Evolutionary conservation across 2,329 filamentous ascomycete genomes (phyloP), one percentile per base, ranked within the genome.

Genomic region (Ophiostoma montium): DNA sequence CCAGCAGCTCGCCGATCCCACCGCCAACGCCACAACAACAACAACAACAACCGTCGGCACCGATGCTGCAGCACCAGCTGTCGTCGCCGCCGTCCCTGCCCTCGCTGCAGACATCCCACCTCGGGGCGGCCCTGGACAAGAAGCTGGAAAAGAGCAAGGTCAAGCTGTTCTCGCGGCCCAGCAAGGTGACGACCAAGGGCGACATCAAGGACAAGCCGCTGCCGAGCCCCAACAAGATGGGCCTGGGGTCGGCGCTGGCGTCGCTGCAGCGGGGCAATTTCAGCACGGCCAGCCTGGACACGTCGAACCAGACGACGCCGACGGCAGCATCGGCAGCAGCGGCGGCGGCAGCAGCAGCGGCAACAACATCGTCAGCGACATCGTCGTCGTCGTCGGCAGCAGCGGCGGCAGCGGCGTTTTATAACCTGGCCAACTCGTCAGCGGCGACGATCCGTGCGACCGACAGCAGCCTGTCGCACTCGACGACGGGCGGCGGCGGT

Each of bases 141-240:
- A 76, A 77, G 57, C 70, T 75, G 27, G 81, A 86, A 57, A 85
- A 86, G 63, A 80, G 80, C 53, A 88, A 87, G 65, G 83, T 86
- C 62, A 90, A 90, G 67, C 70, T 90, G 27, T 89, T 89, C 61
- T 86, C 82, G 7, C 76, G 85, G 46, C 84, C 84, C 0, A 82
- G 83, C 59, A 87, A 82, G 65, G 84, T 87, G 57, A 75, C 76
- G 46, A 78, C 80, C 50, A 86, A 84, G 61, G 74, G 78, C 33
- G 82, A 86, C 10, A 56, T 70, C 7, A 82, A 78, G 58, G 72
- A 81, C 16, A 81, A 82, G 55, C 74, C 80, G 2, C 62, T 86
- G 21, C 82, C 84, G 1, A 88, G 84, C 54, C 85, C 85, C 2
- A 78, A 78, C 55, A 84, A 83, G 65, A 77, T 84, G 54, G 76